Percentiles rank a stretch among this genome's conserved stretches.
phyloP scores from a whole-genome alignment of 2,329 filamentous ascomycete genomes.

The Aureobasidium melanogenum region DNA sequence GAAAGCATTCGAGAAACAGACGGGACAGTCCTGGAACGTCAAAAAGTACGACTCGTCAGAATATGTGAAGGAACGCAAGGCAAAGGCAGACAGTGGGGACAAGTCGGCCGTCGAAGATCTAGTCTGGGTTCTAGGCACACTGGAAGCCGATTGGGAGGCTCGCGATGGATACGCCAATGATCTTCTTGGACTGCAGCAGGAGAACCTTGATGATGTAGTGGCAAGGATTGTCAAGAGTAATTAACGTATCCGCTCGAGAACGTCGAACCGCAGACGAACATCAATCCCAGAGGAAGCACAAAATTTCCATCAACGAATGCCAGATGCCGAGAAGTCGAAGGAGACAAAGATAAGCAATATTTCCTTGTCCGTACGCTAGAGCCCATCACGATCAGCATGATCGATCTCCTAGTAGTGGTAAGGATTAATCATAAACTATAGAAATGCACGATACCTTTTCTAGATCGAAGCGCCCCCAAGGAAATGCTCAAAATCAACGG shows the following conservation, averaged over 20 bases:
- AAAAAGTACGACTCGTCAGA: constrained; percentile 28
- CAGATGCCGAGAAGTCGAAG: too few species aligned
- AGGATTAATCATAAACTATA: background rate
- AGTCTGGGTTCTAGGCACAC: constrained; percentile 23
- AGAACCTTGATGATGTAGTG: constrained; percentile 31
- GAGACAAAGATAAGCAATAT: too few species aligned
- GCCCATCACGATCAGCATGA: too few species aligned
- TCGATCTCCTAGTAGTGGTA: background rate
- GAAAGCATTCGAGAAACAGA: constrained; percentile 42
- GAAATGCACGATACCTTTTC: background rate
- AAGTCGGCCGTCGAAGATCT: constrained; percentile 21
- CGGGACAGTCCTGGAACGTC: constrained; percentile 43
- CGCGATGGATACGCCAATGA: constrained; percentile 33
- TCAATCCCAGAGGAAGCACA: too few species aligned
- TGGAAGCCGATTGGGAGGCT: constrained; percentile 24
- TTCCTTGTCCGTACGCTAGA: too few species aligned
- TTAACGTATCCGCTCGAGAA: background rate
- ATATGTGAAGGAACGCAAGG: constrained; percentile 23
- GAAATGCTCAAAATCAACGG: background rate
- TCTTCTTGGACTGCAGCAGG: constrained; percentile 32
- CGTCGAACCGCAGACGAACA: too few species aligned
- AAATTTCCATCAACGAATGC: too few species aligned
- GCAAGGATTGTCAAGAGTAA: constrained; percentile 19
- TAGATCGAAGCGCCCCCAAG: background rate
- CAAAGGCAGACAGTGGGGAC: constrained; percentile 30